Base-by-base conservation (phyloP, 73 alveolate species). In the Symbiodinium natans region DNA sequence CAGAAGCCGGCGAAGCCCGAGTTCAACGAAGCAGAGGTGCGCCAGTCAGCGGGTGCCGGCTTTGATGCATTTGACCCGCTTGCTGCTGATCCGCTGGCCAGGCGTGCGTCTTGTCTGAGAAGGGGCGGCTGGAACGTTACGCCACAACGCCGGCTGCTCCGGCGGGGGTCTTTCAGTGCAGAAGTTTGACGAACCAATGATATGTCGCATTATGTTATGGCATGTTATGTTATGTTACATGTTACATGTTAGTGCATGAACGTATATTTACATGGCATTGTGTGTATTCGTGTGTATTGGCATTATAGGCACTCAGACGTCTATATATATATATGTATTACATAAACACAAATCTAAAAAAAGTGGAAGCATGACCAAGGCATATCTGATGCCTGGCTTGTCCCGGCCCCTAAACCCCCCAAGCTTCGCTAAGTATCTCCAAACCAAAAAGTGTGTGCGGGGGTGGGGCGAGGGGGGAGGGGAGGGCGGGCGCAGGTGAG, bases 201-300 rank as follows among this genome's bases (percentile, higher is more conserved):
- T n/a, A n/a, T n/a, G n/a, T n/a, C n/a, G 89, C 86, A 33, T 34
- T 75, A 34, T 75, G 36, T 68, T n/a, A n/a, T n/a, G n/a, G 93
- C 33, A 9, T 8, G 5, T 6, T n/a, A 17, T 31, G 33, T 2
- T 29, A 17, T 2, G 15, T 17, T 34, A 23, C 27, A 19, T 6
- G 33, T 31, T 31, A 36, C 9, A 2, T 29, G 8, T 27, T 13
- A 5, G 1, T 29, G 25, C 75, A 21, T 56, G 27, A 13, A 19
- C 13, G 11, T 19, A 19, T 13, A 7, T 19, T 68, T 68, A 21
- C 29, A 68, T n/a, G 83, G 83, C 10, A 7, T 68, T 68, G 13
- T 13, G 15, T 13, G 40, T 7, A 7, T 23, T 13, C 29, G 29
- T 68, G 38, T 19, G 29, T 21, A 13, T 19, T 23, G 11, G 7